Percentiles rank a stretch among this genome's conserved stretches.
These are phyloP conservation scores for Mycena crocata DNA, from an alignment of 768 basidiomycete species.

Conservation along the genomic window DNA sequence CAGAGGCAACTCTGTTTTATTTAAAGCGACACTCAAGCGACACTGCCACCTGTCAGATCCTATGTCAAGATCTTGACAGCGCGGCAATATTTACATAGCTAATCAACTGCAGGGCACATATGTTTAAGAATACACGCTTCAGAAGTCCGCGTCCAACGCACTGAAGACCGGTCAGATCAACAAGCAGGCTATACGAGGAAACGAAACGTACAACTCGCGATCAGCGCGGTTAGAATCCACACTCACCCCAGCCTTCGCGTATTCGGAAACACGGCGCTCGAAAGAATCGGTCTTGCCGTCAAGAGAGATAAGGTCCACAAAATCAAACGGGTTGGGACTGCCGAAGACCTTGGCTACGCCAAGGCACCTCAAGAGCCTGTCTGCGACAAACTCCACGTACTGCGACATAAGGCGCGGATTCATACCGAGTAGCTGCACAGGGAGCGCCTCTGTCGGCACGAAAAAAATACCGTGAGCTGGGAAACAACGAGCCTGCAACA, in stretches of 20 bases:
- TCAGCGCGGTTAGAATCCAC: not conserved
- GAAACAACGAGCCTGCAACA: not conserved
- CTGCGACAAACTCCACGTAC: slow-evolving; percentile 4
- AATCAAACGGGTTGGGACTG: not conserved
- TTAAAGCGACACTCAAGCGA: too few relatives aligned
- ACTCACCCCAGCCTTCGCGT: not conserved
- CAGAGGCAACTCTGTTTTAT: too few relatives aligned
- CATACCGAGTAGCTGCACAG: not conserved
- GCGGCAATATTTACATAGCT: too few relatives aligned
- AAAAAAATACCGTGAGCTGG: not conserved
- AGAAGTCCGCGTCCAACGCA: too few relatives aligned
- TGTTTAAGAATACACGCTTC: too few relatives aligned
- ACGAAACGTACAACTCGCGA: too few relatives aligned
- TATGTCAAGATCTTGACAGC: too few relatives aligned
- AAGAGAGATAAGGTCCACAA: slow-evolving; percentile 6
- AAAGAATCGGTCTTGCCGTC: slow-evolving; percentile 3
- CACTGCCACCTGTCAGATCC: too few relatives aligned
- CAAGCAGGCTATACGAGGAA: too few relatives aligned
- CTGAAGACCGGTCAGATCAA: too few relatives aligned
- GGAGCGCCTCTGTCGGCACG: not conserved
- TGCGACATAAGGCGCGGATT: not conserved
- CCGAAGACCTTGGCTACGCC: not conserved
- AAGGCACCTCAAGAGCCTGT: not conserved
- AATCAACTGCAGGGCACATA: too few relatives aligned
- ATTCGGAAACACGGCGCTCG: not conserved